Percentiles rank a stretch among this genome's conserved stretches.
phyloP scores from a whole-genome alignment of 495 filamentous ascomycete species.

The Daldinia vernicosa region DNA sequence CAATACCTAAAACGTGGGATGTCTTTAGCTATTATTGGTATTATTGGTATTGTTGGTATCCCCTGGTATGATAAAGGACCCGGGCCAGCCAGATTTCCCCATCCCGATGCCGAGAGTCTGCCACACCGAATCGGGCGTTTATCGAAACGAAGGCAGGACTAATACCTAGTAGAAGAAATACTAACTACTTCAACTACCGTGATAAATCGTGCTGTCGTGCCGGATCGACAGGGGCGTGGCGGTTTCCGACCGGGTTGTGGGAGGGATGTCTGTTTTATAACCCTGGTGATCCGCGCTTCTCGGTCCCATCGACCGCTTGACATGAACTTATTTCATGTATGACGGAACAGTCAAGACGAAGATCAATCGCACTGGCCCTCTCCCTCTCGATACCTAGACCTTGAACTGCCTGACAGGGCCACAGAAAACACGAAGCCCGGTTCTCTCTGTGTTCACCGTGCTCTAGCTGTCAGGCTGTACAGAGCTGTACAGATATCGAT shows the following conservation, averaged over 20 bases:
- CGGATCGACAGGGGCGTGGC: slow-evolving; percentile 15
- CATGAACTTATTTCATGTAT: not conserved
- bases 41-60: no score
- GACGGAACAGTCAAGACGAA: slow-evolving; percentile 35
- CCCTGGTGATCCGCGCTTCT: slow-evolving; percentile 23
- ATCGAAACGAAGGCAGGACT: slow-evolving; percentile 24
- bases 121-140: slow-evolving; percentile 19
- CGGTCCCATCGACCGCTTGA: slow-evolving; percentile 3
- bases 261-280: slow-evolving; percentile 27
- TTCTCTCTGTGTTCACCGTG: slow-evolving; percentile 14
- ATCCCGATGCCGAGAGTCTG: not conserved
- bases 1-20: not conserved
- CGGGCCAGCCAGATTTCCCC: not conserved
- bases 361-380: slow-evolving; percentile 24
- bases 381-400: no score
- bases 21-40: not conserved
- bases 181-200: slow-evolving; percentile 25
- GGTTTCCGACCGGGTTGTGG: slow-evolving; percentile 33
- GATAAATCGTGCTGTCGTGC: slow-evolving; percentile 24
- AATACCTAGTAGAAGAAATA: no score
- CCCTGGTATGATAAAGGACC: not conserved
- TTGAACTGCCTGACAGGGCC: no score
- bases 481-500: no score
- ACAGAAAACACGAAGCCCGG: no score
- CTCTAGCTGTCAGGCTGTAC: no score